Percentiles rank a stretch among this genome's conserved stretches.
Evolutionary conservation across 768 basidiomycete genomes (phyloP).

Genomic region (Leccinum ochraceum): DNA sequence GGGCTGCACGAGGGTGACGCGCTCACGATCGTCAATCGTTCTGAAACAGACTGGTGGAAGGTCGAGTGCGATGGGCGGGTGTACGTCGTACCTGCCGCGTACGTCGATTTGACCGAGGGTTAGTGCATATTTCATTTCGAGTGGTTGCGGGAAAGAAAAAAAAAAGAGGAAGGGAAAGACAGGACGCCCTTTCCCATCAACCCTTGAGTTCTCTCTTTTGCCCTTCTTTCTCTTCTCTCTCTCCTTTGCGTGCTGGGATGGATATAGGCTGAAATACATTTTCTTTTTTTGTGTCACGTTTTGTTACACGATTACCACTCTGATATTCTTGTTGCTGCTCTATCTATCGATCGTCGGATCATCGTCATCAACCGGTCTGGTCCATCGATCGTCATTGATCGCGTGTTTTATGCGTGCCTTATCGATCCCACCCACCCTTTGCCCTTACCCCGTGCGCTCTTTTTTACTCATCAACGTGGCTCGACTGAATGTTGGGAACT

Average conservation of each 20-base stretch:
- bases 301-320: background rate
- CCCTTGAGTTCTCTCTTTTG: constrained; percentile 59
- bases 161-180: constrained; percentile 12
- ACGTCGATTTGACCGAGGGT: constrained; percentile 87
- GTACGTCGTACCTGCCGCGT: constrained; percentile 90
- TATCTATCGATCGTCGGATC: constrained; percentile 25
- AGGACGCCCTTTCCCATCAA: constrained; percentile 10
- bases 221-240: constrained; percentile 49
- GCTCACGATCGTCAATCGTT: constrained; percentile 76
- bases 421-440: background rate
- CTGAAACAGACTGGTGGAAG: constrained; percentile 96
- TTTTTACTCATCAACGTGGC: background rate
- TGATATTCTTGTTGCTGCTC: constrained; percentile 10
- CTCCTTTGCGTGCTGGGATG: constrained; percentile 38
- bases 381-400: background rate
- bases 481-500: background rate
- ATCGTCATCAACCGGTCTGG: background rate
- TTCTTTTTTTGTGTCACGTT: constrained; percentile 40
- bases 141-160: background rate
- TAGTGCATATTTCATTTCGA: constrained; percentile 43
- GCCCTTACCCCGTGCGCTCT: background rate
- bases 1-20: constrained; percentile 80
- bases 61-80: constrained; percentile 84
- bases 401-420: background rate
- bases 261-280: constrained; percentile 81